Percentiles rank a stretch among this genome's conserved stretches.
Evolutionary conservation across 768 basidiomycete species (phyloP).

Genomic region (Suillus bovinus): DNA sequence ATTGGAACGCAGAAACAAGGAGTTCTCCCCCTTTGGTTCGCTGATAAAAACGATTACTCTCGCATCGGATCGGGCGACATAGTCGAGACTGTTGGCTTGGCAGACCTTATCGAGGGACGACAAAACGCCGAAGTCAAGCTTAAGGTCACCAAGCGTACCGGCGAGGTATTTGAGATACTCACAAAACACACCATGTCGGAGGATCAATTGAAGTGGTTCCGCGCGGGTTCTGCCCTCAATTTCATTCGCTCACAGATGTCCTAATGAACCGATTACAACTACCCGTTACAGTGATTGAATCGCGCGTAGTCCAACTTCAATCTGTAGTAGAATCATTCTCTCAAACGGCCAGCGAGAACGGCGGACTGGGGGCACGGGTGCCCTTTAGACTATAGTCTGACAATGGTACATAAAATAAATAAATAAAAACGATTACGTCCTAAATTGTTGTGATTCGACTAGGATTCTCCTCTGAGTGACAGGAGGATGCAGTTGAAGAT

Average conservation of each 20-base stretch:
- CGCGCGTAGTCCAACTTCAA: too few relatives aligned
- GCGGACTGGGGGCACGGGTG: too few relatives aligned
- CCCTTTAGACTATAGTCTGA: too few relatives aligned
- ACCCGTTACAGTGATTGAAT: too few relatives aligned
- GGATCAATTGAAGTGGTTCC: constrained; percentile 91
- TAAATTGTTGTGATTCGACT: too few relatives aligned
- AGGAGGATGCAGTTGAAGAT: too few relatives aligned
- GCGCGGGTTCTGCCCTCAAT: constrained; percentile 88
- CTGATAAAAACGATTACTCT: constrained; percentile 80
- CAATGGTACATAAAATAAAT: too few relatives aligned
- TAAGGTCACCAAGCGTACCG: constrained; percentile 65
- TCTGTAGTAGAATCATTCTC: too few relatives aligned
- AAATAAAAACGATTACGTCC: too few relatives aligned
- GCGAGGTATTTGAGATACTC: constrained; percentile 62
- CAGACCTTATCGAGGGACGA: constrained; percentile 52
- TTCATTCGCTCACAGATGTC: constrained; percentile 67
- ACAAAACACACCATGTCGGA: constrained; percentile 88
- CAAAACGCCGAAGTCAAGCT: constrained; percentile 49
- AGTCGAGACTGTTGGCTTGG: constrained; percentile 83
- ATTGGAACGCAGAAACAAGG: constrained; percentile 83
- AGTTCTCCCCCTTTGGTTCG: constrained; percentile 93
- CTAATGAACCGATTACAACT: constrained; percentile 8
- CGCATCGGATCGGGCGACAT: constrained; percentile 82
- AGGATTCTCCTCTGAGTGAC: too few relatives aligned
- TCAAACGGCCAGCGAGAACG: too few relatives aligned